Base-by-base conservation (phyloP, 208 protist genomes). In the Acanthamoeba rhysodes region DNA sequence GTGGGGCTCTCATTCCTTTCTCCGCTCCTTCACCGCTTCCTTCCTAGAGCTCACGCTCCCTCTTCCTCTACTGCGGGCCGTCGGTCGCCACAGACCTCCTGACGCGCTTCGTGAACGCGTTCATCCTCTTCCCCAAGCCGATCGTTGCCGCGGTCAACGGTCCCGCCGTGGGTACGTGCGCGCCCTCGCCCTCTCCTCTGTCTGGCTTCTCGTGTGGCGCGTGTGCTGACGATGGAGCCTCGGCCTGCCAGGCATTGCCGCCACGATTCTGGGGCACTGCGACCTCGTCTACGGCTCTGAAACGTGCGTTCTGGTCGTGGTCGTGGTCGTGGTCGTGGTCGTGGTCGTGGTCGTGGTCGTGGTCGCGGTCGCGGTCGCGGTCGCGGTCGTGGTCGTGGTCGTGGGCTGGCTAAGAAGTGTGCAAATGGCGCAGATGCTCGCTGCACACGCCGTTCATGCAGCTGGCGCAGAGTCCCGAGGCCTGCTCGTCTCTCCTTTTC, bases 381-480 rank as follows among this genome's bases (percentile, higher is more conserved):
- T 12, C 45, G 6, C 4, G 37, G 41, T 45, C 41, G 41, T 45
- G 41, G 41, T 45, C 0, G 41, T 27, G 27, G 22, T 84, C 0
- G 41, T 48, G 45, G 45, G 0, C 45, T 50, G 45, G 14, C 45
- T 0, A 50, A 50, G 45, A 14, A 14, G 45, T 50, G 45, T 10
- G 12, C 3, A 10, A 50, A 50, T 27, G 29, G 14, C 37, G 16
- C 20, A 94, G 66, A 14, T 94, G 90, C 66, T 50, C 90, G 27
- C 82, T 94, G 20, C 45, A 80, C 68, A 94, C 90, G n/a, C 90
- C 90, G 9, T 94, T 94, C 53, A 94, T 94, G 90, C 50, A 59
- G 74, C 53, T 94, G 66, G 90, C 90, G 29, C 90, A 94, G 70
- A 85, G 72, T n/a, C 90, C 90, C 41, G 90, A 94, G 90, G 90